Evolutionary conservation across 2,329 filamentous ascomycete species (phyloP), one percentile per base, ranked within the genome.

Genomic region (Esteya vermicola): DNA sequence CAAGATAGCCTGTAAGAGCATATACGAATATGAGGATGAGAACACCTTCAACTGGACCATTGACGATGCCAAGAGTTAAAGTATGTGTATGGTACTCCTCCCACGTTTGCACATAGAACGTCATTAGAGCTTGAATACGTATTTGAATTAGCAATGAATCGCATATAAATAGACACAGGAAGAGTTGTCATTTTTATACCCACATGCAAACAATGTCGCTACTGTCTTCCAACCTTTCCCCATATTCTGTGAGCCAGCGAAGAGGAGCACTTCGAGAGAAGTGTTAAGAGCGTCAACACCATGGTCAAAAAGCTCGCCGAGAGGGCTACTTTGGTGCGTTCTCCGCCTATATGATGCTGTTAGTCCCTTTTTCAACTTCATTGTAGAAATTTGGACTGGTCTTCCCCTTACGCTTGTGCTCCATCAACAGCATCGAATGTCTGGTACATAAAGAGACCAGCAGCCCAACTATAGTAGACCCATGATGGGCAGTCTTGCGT

Each of bases 51-150:
- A 98, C 91, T 4, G 91, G 91, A 1, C 91, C 91, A 48, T 89
- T 95, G 49, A 98, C 71, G 46, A 96, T 65, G 43, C 91, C 91
- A 6, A 98, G 74, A 2, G 86, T 95, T 36, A 98, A 73, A 4
- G 88, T 91, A 60, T 95, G 88, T 38, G 91, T 98, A 63, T 96
- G 89, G 63, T 96, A 98, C 59, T 96, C 91, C 55, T 98, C 91
- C 91, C 91, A 98, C 26, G 91, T 96, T 59, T 96, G 91, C 32
- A 96, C 81, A 59, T 96, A 96, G 61, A 98, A 98, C n/a, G 91
- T 95, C 52, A 93, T 68, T 43, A 89, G 75, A 7, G 83, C 81
- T 85, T 45, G 36, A 26, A n/a, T 33, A 48, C 42, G 23, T 19
- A n/a, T 25, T 9, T 18, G 25, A 16, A 6, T 28, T 8, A 9